Conservation (phyloP, 768 basidiomycete genomes). For the Coprinellus micaceus region DNA sequence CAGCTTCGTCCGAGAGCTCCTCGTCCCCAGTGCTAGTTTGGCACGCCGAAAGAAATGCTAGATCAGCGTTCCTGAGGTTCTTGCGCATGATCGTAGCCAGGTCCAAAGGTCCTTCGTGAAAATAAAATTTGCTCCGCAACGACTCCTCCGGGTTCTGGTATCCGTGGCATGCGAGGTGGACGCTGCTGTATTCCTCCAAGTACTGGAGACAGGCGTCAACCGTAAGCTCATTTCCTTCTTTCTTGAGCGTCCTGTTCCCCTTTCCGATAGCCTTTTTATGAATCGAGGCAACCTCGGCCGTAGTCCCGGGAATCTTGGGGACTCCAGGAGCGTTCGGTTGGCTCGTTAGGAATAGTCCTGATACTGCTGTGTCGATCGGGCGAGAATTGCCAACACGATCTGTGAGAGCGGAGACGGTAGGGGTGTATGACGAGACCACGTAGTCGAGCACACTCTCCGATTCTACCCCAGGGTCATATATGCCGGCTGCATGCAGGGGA, state of each 20-base stretch:
- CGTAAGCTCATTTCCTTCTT: not conserved
- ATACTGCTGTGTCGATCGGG: not conserved
- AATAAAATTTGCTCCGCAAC: conserved; percentile 18
- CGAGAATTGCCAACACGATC: not conserved
- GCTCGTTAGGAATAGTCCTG: conserved; percentile 12
- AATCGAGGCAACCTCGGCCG: conserved; percentile 8
- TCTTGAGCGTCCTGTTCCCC: not conserved
- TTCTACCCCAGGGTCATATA: not conserved
- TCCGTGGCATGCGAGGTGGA: conserved; percentile 34
- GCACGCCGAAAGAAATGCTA: conserved; percentile 41
- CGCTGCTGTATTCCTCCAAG: conserved; percentile 14
- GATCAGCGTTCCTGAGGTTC: conserved; percentile 12
- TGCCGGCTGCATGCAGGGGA: conserved; percentile 13
- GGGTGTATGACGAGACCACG: conserved; percentile 20
- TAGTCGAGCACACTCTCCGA: conserved; percentile 10
- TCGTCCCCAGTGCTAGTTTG: conserved; percentile 31
- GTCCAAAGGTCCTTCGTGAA: conserved; percentile 19
- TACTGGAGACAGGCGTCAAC: not conserved
- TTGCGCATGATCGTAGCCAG: conserved; percentile 10
- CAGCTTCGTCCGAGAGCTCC: conserved; percentile 28
- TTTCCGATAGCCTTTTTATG: not conserved
- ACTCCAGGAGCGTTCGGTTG: conserved; percentile 9
- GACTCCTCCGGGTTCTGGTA: conserved; percentile 24
- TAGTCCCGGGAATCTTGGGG: conserved; percentile 9
- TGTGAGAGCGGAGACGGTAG: conserved; percentile 11